Evolutionary conservation across 352 stramenopile species (phyloP).

Genomic region (Phytophthora citricola): DNA sequence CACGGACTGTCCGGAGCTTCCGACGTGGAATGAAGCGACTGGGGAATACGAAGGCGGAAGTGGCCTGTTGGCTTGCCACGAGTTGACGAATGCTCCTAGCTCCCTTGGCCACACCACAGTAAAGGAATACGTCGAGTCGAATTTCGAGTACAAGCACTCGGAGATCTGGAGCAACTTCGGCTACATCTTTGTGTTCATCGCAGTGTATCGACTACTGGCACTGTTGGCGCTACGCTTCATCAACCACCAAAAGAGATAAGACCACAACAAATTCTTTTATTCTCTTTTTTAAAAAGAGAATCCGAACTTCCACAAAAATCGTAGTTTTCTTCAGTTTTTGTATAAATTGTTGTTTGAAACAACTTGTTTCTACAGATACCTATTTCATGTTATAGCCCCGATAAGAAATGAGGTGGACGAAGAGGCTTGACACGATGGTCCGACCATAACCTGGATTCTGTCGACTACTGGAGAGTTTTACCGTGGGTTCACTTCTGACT

Average conservation of each 20-base stretch:
- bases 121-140: conserved; percentile 34
- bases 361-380: no score
- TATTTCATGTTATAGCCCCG: no score
- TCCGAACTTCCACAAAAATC: not conserved
- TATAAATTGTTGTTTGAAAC: no score
- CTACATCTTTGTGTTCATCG: conserved; percentile 35
- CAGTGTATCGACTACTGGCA: conserved; percentile 35
- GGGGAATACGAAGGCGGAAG: conserved; percentile 25
- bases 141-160: conserved; percentile 39
- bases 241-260: conserved; percentile 54
- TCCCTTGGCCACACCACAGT: conserved; percentile 27
- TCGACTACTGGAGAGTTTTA: conserved; percentile 10
- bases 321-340: no score
- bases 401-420: no score
- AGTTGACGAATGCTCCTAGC: conserved; percentile 20
- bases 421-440: conserved; percentile 16
- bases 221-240: conserved; percentile 47
- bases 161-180: conserved; percentile 41
- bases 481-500: conserved; percentile 32
- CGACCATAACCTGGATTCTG: conserved; percentile 32
- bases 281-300: conserved; percentile 1
- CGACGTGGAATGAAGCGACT: conserved; percentile 26
- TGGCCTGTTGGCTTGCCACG: conserved; percentile 19
- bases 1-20: conserved; percentile 31
- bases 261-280: not conserved